phyloP scores from a whole-genome alignment of 2,329 filamentous ascomycete genomes.

The Monilinia fructigena region DNA sequence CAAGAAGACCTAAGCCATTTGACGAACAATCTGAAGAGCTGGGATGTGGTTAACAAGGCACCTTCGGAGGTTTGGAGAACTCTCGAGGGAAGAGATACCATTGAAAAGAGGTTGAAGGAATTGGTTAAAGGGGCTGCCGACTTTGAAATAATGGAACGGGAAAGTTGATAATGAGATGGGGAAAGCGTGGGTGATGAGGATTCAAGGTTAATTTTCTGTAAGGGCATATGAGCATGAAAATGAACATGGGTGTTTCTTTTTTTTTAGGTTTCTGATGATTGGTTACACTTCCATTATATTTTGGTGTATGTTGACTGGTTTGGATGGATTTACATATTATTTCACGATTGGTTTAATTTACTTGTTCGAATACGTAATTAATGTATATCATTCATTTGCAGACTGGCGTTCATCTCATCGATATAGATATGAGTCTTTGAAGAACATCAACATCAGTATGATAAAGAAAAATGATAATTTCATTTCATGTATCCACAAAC shows the following conservation, averaged over 20 bases:
- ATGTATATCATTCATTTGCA: constrained; percentile 4
- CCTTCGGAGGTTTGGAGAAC: constrained; percentile 86
- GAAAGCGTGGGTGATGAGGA: neutral
- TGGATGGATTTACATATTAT: constrained; percentile 10
- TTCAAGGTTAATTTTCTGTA: too few relatives aligned
- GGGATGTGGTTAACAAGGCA: constrained; percentile 84
- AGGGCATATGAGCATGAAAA: neutral
- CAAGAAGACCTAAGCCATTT: constrained; percentile 81
- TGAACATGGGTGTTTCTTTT: constrained; percentile 2
- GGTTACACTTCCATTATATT: neutral
- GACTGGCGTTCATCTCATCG: neutral
- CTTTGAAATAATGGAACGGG: neutral
- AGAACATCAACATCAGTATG: neutral
- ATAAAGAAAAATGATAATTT: too few relatives aligned
- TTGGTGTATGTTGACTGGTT: constrained; percentile 9
- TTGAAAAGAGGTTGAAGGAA: constrained; percentile 76
- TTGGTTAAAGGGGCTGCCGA: constrained; percentile 50
- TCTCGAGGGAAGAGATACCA: constrained; percentile 64
- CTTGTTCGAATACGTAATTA: constrained; percentile 5
- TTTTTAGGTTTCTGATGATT: neutral
- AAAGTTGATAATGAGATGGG: neutral
- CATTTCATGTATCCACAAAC: too few relatives aligned
- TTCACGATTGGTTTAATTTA: neutral
- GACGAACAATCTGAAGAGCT: constrained; percentile 74
- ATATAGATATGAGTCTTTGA: neutral